Percentiles rank a stretch among this genome's conserved stretches.
Evolutionary conservation across 2,329 filamentous ascomycete species (phyloP).

Genomic region (Xylaria sp.): DNA sequence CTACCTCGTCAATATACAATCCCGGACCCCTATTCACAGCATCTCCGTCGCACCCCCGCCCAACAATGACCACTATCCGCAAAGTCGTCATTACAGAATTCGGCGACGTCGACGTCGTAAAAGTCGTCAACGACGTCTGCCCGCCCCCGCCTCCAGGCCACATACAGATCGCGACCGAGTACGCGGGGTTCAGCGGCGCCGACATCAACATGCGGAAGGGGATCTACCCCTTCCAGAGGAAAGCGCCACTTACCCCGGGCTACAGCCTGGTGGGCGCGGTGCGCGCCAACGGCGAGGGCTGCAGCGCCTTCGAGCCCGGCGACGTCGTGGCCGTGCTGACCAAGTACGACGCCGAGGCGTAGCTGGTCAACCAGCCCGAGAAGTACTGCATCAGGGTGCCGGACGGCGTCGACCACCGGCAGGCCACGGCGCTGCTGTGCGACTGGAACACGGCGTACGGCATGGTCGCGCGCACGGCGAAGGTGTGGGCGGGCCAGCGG

Average conservation of each 20-base stretch:
- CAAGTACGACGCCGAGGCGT: conserved; percentile 47
- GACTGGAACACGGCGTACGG: conserved; percentile 51
- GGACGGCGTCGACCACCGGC: conserved; percentile 42
- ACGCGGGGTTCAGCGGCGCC: conserved; percentile 50
- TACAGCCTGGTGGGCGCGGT: conserved; percentile 52
- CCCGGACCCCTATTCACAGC: neutral
- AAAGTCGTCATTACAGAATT: conserved; percentile 47
- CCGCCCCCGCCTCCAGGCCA: conserved; percentile 41
- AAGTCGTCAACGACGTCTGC: conserved; percentile 41
- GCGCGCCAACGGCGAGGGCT: conserved; percentile 40
- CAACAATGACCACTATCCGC: conserved; percentile 40
- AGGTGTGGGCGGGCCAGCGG: conserved; percentile 46
- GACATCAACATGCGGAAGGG: conserved; percentile 55
- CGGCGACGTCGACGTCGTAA: conserved; percentile 43
- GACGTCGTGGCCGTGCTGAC: conserved; percentile 42
- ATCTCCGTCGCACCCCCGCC: neutral
- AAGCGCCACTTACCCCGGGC: conserved; percentile 51
- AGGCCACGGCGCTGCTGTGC: conserved; percentile 45
- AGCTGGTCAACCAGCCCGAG: conserved; percentile 49
- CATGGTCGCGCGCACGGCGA: conserved; percentile 41
- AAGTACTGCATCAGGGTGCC: conserved; percentile 50
- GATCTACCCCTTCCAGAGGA: conserved; percentile 48
- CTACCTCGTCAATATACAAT: neutral
- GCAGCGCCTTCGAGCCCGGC: conserved; percentile 36
- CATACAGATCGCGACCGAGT: conserved; percentile 49